Evolutionary conservation across 805 yeast genomes (phyloP).

Genomic region (Saturnispora halmiae): DNA sequence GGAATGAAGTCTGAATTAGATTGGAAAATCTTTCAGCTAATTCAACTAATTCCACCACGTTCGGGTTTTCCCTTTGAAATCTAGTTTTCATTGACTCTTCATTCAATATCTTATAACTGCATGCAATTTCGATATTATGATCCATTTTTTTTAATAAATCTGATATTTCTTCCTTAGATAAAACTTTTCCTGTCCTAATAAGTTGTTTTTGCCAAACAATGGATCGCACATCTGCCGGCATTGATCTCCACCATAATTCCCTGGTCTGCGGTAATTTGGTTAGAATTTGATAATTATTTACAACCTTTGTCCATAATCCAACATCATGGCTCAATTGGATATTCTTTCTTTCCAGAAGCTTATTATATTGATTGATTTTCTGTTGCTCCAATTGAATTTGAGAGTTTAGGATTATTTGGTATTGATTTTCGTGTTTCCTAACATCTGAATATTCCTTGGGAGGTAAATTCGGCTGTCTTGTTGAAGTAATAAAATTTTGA

Average conservation of each 20-base stretch:
- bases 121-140: slow-evolving; percentile 22
- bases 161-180: slow-evolving; percentile 13
- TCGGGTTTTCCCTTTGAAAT: slow-evolving; percentile 13
- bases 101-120: slow-evolving; percentile 22
- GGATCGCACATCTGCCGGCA: slow-evolving; percentile 37
- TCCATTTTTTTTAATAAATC: slow-evolving; percentile 16
- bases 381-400: slow-evolving; percentile 35
- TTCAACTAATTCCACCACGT: slow-evolving; percentile 12
- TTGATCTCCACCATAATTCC: slow-evolving; percentile 55
- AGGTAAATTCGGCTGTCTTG: slow-evolving; percentile 60
- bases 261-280: slow-evolving; percentile 34
- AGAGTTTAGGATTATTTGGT: slow-evolving; percentile 34
- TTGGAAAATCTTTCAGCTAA: slow-evolving; percentile 20
- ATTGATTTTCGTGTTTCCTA: slow-evolving; percentile 44
- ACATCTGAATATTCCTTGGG: slow-evolving; percentile 51
- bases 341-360: slow-evolving; percentile 26
- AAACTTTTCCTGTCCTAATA: slow-evolving; percentile 28
- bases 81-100: slow-evolving; percentile 15
- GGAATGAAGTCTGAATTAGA: slow-evolving; percentile 22
- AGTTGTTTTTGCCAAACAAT: slow-evolving; percentile 44
- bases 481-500: slow-evolving; percentile 31
- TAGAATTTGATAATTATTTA: slow-evolving; percentile 29
- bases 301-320: slow-evolving; percentile 34
- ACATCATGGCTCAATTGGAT: slow-evolving; percentile 32
- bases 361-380: slow-evolving; percentile 26